Base-by-base conservation (phyloP, 192 early-diverging fungal species). In the Oehlia diaphana region DNA sequence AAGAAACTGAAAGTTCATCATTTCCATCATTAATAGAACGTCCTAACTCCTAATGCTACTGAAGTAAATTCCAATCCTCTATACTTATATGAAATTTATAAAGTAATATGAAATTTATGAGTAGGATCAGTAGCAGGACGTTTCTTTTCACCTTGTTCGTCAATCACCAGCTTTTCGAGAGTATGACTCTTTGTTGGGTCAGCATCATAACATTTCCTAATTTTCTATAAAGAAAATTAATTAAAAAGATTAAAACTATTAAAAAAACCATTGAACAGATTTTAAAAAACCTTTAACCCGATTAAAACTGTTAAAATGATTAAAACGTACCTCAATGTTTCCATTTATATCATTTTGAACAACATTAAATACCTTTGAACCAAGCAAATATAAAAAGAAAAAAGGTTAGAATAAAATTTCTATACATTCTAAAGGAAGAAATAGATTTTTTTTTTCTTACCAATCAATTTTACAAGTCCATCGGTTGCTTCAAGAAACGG, bases 271-370 rank as follows among this genome's bases (percentile, higher is more conserved):
- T 35, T 2, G 37, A 26, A 26, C 26, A 0, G 26, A 26, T 26
- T 26, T n/a, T n/a, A n/a, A n/a, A n/a, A n/a, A n/a, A n/a, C n/a
- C n/a, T n/a, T n/a, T 0, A 26, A 26, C 26, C 26, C 26, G 26
- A 26, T 26, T 26, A 68, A 61, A 67, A 26, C 26, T 26, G 0
- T 31, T 31, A 31, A 1, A 26, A 26, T 26, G 26, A 26, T 26
- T 26, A 26, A 26, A 26, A 26, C 82, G 64, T 85, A 95, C 94
- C 81, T 88, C 87, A 80, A 99, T 89, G 89, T 99, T 99, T 78
- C 95, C 96, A 77, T 88, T 91, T 86, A 99, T 95, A 83, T 99
- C 97, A 63, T 87, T 89, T 85, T 95, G 95, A 77, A 99, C 96
- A 21, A 93, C 88, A 50, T 82, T 74, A 83, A 99, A 97, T 1